phyloP scores from a whole-genome alignment of 805 yeast species.

The Barnettozyma wickerhamii region DNA sequence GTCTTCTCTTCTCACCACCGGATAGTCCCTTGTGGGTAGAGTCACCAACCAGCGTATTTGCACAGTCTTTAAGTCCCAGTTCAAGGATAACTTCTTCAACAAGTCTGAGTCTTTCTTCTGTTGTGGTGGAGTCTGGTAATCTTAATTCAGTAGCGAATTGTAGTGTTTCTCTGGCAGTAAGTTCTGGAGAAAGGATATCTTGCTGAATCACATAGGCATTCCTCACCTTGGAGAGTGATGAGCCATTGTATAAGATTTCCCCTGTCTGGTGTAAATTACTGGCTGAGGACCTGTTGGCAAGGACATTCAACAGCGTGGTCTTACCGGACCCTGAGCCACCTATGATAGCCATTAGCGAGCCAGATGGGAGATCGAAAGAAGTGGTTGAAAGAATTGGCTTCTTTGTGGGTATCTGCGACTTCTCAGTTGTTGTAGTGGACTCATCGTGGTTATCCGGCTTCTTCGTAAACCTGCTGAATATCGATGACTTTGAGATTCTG shows the following conservation, averaged over 20 bases:
- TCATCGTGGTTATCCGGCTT: too few species aligned
- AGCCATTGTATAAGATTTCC: slow-evolving; percentile 31
- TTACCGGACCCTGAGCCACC: slow-evolving; percentile 92
- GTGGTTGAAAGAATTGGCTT: slow-evolving; percentile 27
- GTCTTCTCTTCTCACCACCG: slow-evolving; percentile 82
- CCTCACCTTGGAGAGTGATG: slow-evolving; percentile 18
- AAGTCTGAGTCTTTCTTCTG: slow-evolving; percentile 40
- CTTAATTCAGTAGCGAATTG: slow-evolving; percentile 69
- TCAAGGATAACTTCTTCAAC: slow-evolving; percentile 63
- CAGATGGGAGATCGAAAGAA: slow-evolving; percentile 59
- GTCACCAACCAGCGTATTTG: slow-evolving; percentile 60
- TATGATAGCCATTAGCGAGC: slow-evolving; percentile 72
- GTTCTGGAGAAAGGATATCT: slow-evolving; percentile 65
- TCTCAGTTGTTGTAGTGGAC: neutral
- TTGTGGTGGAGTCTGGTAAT: slow-evolving; percentile 43
- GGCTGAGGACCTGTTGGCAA: slow-evolving; percentile 48
- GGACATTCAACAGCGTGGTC: slow-evolving; percentile 69
- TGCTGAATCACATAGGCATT: slow-evolving; percentile 71
- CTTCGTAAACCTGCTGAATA: neutral
- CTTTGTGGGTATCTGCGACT: neutral
- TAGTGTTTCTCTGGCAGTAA: slow-evolving; percentile 73
- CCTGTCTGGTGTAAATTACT: slow-evolving; percentile 40
- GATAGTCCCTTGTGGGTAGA: slow-evolving; percentile 54
- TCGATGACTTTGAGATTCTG: neutral
- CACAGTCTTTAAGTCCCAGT: slow-evolving; percentile 66